Percentiles rank a stretch among this genome's conserved stretches.
Conservation (phyloP, 176 grass and related monocot genomes). For the Rhynchospora tenuis region DNA sequence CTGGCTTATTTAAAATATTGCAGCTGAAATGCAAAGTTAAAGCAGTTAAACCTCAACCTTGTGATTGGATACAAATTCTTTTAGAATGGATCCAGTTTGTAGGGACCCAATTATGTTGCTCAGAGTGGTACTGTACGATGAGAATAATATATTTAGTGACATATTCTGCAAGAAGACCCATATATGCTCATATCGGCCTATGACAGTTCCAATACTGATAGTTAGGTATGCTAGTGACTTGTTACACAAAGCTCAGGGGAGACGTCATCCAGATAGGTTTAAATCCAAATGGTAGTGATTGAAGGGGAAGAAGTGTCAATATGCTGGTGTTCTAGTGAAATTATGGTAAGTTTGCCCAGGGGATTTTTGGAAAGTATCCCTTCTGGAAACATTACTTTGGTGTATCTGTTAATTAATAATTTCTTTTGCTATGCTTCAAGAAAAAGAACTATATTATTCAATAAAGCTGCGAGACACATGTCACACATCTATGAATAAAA, state of each 20-base stretch:
- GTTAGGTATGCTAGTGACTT: neutral
- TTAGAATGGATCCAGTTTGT: neutral
- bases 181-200: neutral
- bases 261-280: neutral
- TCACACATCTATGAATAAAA: too few relatives aligned
- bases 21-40: neutral
- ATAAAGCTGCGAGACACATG: too few relatives aligned
- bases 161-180: neutral
- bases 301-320: neutral
- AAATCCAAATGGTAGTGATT: neutral
- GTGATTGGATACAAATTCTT: neutral
- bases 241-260: neutral
- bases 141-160: neutral
- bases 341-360: neutral
- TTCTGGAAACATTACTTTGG: too few relatives aligned
- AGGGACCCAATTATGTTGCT: neutral
- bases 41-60: neutral
- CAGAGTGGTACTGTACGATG: neutral
- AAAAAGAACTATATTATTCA: too few relatives aligned
- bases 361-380: neutral
- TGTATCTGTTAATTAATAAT: too few relatives aligned
- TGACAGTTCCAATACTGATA: neutral
- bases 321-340: neutral
- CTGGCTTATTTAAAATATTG: neutral
- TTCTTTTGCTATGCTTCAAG: too few relatives aligned